Evolutionary conservation across 192 early-diverging fungal genomes (phyloP).

Genomic region (Mortierella claussenii): DNA sequence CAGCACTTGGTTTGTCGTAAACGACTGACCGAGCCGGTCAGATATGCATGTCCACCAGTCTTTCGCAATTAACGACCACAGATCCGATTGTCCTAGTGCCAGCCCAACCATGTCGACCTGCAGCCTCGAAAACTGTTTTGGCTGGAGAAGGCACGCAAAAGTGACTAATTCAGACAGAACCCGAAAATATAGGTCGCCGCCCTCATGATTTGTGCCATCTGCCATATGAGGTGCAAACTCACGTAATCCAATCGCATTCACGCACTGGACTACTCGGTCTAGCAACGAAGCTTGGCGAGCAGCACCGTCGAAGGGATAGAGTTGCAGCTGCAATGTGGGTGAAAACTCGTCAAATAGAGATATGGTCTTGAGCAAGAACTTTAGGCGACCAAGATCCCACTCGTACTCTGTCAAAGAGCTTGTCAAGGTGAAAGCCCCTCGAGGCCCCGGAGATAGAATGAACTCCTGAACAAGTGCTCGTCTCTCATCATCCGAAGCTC

Average conservation of each 20-base stretch:
- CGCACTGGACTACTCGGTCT: constrained; percentile 7
- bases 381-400: constrained; percentile 27
- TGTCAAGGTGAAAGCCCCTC: background rate
- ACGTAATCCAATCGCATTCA: background rate
- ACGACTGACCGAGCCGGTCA: constrained; percentile 16
- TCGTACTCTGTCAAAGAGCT: constrained; percentile 23
- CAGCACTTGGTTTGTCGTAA: constrained; percentile 9
- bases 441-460: constrained; percentile 8
- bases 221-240: background rate
- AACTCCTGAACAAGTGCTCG: constrained; percentile 16
- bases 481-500: constrained; percentile 8
- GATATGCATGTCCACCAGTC: constrained; percentile 47
- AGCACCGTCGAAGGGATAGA: constrained; percentile 13
- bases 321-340: constrained; percentile 16
- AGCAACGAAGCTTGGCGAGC: constrained; percentile 1
- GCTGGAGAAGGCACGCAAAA: constrained; percentile 18
- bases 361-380: constrained; percentile 24
- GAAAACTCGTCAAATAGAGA: constrained; percentile 35
- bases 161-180: constrained; percentile 19
- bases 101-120: constrained; percentile 37
- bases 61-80: constrained; percentile 18
- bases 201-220: background rate
- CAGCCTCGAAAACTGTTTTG: constrained; percentile 24
- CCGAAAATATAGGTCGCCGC: constrained; percentile 17
- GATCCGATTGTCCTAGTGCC: constrained; percentile 17